Percentiles rank a stretch among this genome's conserved stretches.
These are phyloP conservation scores for Cordyceps pruinosa DNA, from an alignment of 2,329 filamentous ascomycete species.

Conservation along the genomic window DNA sequence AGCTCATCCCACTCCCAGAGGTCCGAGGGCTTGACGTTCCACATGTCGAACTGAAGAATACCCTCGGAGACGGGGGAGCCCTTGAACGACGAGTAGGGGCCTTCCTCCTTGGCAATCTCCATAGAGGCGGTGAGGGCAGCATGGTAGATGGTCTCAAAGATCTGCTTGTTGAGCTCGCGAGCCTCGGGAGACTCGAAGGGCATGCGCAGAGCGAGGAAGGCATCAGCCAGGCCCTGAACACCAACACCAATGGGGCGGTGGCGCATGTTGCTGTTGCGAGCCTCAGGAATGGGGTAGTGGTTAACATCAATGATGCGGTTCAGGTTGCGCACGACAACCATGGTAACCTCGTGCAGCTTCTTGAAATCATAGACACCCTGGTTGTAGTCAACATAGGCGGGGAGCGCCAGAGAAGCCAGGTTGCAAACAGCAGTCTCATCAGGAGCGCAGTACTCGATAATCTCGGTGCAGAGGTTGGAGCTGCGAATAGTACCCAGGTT, in stretches of 20 bases:
- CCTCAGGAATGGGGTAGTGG: slow-evolving; percentile 94
- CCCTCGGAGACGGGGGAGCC: slow-evolving; percentile 93
- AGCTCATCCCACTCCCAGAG: slow-evolving; percentile 94
- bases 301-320: slow-evolving; percentile 99
- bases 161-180: slow-evolving; percentile 89
- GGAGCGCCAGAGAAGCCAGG: slow-evolving; percentile 86
- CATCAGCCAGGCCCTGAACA: slow-evolving; percentile 95
- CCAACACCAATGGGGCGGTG: slow-evolving; percentile 93
- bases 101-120: slow-evolving; percentile 75
- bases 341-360: slow-evolving; percentile 90
- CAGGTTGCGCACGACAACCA: slow-evolving; percentile 88
- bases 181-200: slow-evolving; percentile 96
- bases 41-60: slow-evolving; percentile 97
- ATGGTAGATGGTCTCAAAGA: slow-evolving; percentile 99
- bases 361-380: slow-evolving; percentile 87
- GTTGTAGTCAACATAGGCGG: slow-evolving; percentile 81
- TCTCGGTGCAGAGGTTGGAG: slow-evolving; percentile 98
- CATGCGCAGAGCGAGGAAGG: slow-evolving; percentile 92
- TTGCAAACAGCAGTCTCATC: slow-evolving; percentile 99
- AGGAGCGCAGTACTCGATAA: slow-evolving; percentile 92
- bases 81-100: slow-evolving; percentile 82
- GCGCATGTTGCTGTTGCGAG: slow-evolving; percentile 91
- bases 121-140: slow-evolving; percentile 84
- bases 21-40: slow-evolving; percentile 85
- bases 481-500: slow-evolving; percentile 97